Base-by-base conservation (phyloP, 2,329 filamentous ascomycete species). In the Sarocladiaceae sp. region DNA sequence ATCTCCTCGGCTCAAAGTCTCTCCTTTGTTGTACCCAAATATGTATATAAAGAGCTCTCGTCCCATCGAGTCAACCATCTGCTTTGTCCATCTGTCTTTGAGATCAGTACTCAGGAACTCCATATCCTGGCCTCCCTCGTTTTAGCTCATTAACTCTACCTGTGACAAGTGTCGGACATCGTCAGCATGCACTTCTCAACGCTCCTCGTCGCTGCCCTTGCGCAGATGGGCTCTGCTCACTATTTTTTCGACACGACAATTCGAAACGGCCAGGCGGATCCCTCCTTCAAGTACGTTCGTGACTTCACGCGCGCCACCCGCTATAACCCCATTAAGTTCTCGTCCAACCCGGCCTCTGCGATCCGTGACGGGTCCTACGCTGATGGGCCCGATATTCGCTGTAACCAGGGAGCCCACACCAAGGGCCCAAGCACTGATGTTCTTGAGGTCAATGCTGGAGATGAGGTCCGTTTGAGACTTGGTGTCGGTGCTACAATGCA, bases 311-410 rank as follows among this genome's bases (percentile, higher is more conserved):
- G 59, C 13, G 51, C 54, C 20, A 60, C 57, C 39, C 54, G 53
- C 44, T 61, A 60, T 56, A 61, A 64, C 44, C 62, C 56, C 15
- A 63, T 64, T 58, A 63, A 63, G 53, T 62, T 62, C 55, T 62
- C 59, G 4, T 57, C 56, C 40, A 62, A 62, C 53, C 59, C 59
- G 2, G 28, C 59, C 8, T 54, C 36, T 2, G 59, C 61, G 35
- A 57, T 60, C 37, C 60, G 60, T 23, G 58, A 60, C 51, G 39
- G 46, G 50, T 61, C 59, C 1, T 26, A 29, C 54, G 51, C 50
- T 18, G 59, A 61, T 25, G 56, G 57, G 2, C 52, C 52, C 48
- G 63, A 65, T 49, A 56, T 59, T 44, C 58, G 59, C 29, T 64
- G 63, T 58, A 65, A 65, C 55, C 56, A 64, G 52, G 63, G 63